Conservation (phyloP, 129 eudicot species). For the Pulicaria dysenterica region DNA sequence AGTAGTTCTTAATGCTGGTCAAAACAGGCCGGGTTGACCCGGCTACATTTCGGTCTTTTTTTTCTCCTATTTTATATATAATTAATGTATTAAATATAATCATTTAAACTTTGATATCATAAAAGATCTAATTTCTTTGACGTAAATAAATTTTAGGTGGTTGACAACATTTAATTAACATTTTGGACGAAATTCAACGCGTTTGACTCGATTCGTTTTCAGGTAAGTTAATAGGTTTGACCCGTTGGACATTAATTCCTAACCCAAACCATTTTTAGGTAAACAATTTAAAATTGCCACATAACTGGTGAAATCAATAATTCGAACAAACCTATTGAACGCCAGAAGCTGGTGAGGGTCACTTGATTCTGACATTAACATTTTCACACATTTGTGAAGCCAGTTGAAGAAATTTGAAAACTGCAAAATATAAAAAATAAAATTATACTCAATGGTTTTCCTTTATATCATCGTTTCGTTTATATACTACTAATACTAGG, state of each 20-base stretch:
- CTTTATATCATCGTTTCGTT: not conserved
- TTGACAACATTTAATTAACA: not conserved
- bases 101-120: not conserved
- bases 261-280: not conserved
- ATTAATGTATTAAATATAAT: not conserved
- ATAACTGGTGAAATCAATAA: not conserved
- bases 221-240: not conserved
- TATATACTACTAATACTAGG: not conserved
- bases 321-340: conserved; percentile 64
- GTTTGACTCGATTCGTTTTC: not conserved
- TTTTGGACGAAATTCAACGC: not conserved
- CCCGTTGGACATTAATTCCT: not conserved
- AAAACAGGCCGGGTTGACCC: not conserved
- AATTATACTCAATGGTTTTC: conserved; percentile 46
- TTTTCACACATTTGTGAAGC: conserved; percentile 88
- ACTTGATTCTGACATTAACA: conserved; percentile 90
- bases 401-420: conserved; percentile 94
- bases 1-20: not conserved
- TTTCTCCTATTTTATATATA: not conserved
- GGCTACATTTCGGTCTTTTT: not conserved
- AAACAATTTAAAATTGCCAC: not conserved
- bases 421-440: conserved; percentile 47
- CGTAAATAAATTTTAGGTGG: not conserved
- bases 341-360: conserved; percentile 77
- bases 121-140: not conserved